Percentiles rank a stretch among this genome's conserved stretches.
phyloP scores from a whole-genome alignment of 225 moss, liverwort and hornwort species.

The Bryoerythrophyllum caledonicum region DNA sequence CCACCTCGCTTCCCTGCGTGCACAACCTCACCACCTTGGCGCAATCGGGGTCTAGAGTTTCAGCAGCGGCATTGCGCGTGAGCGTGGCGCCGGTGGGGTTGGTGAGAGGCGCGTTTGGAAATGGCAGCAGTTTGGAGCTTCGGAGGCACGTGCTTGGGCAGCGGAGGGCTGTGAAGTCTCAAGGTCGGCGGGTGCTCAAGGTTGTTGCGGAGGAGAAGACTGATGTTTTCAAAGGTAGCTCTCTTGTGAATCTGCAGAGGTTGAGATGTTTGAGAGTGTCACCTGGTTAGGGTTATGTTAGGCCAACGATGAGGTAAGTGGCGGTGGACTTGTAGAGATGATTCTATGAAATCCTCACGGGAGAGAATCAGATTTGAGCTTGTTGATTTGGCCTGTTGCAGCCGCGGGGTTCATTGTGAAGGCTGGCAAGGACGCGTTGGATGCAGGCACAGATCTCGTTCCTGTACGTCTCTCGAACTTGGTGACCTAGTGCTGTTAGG shows the following conservation, averaged over 20 bases:
- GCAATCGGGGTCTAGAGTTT: background rate
- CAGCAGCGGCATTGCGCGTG: background rate
- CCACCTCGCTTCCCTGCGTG: slow-evolving; percentile 21
- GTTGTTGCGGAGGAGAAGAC: slow-evolving; percentile 37
- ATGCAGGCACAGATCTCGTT: slow-evolving; percentile 74
- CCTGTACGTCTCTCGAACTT: slow-evolving; percentile 57
- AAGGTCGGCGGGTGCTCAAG: slow-evolving; percentile 14
- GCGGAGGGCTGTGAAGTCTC: background rate
- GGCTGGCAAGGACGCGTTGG: slow-evolving; percentile 71
- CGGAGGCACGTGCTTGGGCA: slow-evolving; percentile 14
- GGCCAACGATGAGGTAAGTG: too few species aligned
- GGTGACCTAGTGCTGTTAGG: background rate
- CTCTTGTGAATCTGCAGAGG: background rate
- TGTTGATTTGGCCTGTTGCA: slow-evolving; percentile 38
- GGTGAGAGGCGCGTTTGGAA: slow-evolving; percentile 11
- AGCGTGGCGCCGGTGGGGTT: slow-evolving; percentile 4
- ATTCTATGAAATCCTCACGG: too few species aligned
- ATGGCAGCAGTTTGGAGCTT: slow-evolving; percentile 25
- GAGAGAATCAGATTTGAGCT: background rate
- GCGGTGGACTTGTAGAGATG: too few species aligned
- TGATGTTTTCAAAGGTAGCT: slow-evolving; percentile 19
- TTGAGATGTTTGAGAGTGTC: too few species aligned
- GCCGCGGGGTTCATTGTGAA: slow-evolving; percentile 67
- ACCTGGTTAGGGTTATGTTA: background rate
- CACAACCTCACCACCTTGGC: slow-evolving; percentile 3